These are phyloP conservation scores for Verticillium albo-atrum DNA, from an alignment of 2,329 filamentous ascomycete species.

Conservation along the genomic window DNA sequence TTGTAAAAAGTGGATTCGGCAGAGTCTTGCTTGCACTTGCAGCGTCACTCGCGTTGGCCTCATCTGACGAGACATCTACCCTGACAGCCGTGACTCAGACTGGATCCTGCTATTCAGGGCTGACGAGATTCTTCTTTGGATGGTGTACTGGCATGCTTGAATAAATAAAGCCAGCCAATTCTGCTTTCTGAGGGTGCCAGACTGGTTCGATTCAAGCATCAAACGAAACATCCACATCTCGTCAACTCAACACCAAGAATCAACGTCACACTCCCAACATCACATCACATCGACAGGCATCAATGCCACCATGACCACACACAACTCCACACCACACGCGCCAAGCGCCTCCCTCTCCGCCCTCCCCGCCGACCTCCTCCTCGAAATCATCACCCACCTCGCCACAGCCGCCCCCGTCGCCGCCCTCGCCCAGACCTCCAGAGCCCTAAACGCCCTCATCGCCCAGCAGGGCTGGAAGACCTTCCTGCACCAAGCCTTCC, in stretches of 20 bases:
- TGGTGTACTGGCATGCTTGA: too few relatives aligned
- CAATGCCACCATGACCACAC: not conserved
- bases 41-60: not conserved
- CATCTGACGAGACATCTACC: not conserved
- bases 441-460: slow-evolving; percentile 32
- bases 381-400: slow-evolving; percentile 42
- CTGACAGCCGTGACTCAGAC: too few relatives aligned
- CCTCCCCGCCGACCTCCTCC: slow-evolving; percentile 46
- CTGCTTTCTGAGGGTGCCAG: too few relatives aligned
- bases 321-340: too few relatives aligned
- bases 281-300: not conserved
- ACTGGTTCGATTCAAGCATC: too few relatives aligned
- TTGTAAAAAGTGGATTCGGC: not conserved
- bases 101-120: too few relatives aligned
- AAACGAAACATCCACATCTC: too few relatives aligned
- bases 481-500: slow-evolving; percentile 42
- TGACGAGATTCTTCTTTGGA: too few relatives aligned
- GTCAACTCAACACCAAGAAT: too few relatives aligned
- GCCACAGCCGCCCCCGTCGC: slow-evolving; percentile 44
- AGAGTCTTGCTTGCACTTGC: not conserved
- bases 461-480: slow-evolving; percentile 40
- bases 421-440: slow-evolving; percentile 33
- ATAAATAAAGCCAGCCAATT: too few relatives aligned
- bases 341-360: slow-evolving; percentile 23
- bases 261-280: too few relatives aligned